A percentile compares a stretch with the other conserved stretches of the same genome.
phyloP scores from a whole-genome alignment of 2,329 filamentous ascomycete species.

The Ophiocordyceps camponoti-rufipedis region DNA sequence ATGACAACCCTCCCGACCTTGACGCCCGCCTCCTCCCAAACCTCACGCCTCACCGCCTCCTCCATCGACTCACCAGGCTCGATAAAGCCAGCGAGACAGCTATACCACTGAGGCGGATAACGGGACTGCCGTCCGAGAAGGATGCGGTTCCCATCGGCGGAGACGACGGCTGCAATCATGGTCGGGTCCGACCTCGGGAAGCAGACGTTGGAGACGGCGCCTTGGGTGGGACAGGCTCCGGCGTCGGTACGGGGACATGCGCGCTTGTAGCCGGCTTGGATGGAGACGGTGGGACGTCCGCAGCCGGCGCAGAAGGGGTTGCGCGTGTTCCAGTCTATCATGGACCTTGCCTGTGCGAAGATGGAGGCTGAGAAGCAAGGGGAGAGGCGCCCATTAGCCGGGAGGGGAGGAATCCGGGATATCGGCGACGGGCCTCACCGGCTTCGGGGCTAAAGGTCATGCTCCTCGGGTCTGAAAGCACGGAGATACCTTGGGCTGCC shows the following conservation, averaged over 20 bases:
- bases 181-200: constrained; percentile 90
- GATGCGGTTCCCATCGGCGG: constrained; percentile 55
- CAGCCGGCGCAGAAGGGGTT: constrained; percentile 88
- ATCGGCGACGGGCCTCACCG: constrained; percentile 23
- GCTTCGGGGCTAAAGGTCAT: constrained; percentile 41
- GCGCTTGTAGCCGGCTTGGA: constrained; percentile 67
- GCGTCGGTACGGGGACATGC: constrained; percentile 57
- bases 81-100: constrained; percentile 71
- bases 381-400: not conserved
- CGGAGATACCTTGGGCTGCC: constrained; percentile 39
- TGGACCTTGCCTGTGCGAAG: constrained; percentile 72
- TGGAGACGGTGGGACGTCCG: constrained; percentile 61
- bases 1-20: constrained; percentile 59
- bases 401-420: too few species aligned
- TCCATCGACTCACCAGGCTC: constrained; percentile 76
- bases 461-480: constrained; percentile 47
- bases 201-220: constrained; percentile 72
- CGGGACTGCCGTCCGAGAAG: constrained; percentile 73
- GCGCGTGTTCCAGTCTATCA: constrained; percentile 86
- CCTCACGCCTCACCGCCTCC: constrained; percentile 66
- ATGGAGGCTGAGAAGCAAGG: constrained; percentile 53
- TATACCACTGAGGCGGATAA: constrained; percentile 76
- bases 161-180: constrained; percentile 87
- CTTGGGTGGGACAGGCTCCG: constrained; percentile 58
- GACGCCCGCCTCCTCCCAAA: constrained; percentile 75